Evolutionary conservation across 257 asterid species (phyloP), one percentile per base, ranked within the genome.

Genomic region (Scutellaria barbata): DNA sequence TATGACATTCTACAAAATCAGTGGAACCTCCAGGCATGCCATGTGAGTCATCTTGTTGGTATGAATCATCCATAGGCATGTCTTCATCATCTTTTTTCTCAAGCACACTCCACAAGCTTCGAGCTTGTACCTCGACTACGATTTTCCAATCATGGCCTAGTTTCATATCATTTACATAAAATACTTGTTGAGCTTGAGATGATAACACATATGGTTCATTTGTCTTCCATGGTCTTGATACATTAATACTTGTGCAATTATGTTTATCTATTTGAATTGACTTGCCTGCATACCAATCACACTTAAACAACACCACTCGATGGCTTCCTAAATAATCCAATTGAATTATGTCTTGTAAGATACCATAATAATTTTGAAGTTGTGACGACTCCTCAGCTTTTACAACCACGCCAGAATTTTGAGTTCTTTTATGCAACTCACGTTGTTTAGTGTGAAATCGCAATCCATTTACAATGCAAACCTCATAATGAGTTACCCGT

Each of bases 301-400:
- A 64, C 58, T 64, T 64, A 43, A 64, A 64, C 58, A 45, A 66
- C 46, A 66, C 48, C 14, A 66, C 50, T 14, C 10, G 17, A 50
- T 66, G 42, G 5, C 11, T 35, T 51, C 62, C 72, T 13, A 48
- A 66, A 8, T 51, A 66, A 35, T 66, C 72, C 37, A 62, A 39
- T 16, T 62, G 50, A 41, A 62, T 62, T 14, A 62, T 40, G 8
- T 62, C 14, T 62, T 5, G 41, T 7, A 62, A 41, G 8, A 41
- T 22, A 40, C 68, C 51, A 62, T 62, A 62, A 11, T 17, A 62
- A 66, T 54, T 54, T 8, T 51, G 50, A 1, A n/a, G 33, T 35
- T 6, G 37, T 30, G 37, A 3, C 0, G 60, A 54, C 14, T 8
- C 60, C 39, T 10, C 72, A 14, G 37, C 65, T n/a, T 37, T 37